phyloP scores from a whole-genome alignment of 1,139 yeast species.

The Saccharomyces hybrid region DNA sequence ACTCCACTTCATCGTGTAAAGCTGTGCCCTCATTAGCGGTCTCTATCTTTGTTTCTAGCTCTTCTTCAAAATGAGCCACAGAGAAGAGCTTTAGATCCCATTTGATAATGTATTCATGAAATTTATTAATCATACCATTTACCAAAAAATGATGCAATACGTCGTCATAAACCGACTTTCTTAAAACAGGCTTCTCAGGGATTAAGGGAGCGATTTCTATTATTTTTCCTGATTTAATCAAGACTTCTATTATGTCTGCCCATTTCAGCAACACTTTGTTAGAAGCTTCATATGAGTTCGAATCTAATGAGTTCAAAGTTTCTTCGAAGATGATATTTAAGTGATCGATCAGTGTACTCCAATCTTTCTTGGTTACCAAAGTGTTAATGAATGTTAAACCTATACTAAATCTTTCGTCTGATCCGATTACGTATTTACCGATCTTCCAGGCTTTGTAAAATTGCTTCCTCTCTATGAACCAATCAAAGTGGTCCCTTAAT shows the following conservation, averaged over 20 bases:
- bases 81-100: conserved; percentile 63
- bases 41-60: conserved; percentile 39
- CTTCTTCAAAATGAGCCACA: conserved; percentile 37
- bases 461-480: conserved; percentile 54
- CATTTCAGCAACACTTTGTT: conserved; percentile 45
- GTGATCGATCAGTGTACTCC: conserved; percentile 35
- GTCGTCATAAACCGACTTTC: conserved; percentile 43
- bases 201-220: conserved; percentile 44
- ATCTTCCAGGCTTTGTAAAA: conserved; percentile 72
- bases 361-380: conserved; percentile 43
- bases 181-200: conserved; percentile 41
- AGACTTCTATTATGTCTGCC: conserved; percentile 57
- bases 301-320: not conserved
- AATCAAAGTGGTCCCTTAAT: conserved; percentile 57
- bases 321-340: not conserved
- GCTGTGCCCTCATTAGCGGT: not conserved
- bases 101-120: conserved; percentile 37
- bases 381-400: conserved; percentile 59
- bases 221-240: conserved; percentile 44
- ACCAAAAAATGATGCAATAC: conserved; percentile 46
- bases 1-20: conserved; percentile 14
- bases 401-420: conserved; percentile 45
- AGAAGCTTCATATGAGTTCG: conserved; percentile 19
- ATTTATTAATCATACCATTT: conserved; percentile 31
- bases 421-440: conserved; percentile 48